Conservation (phyloP, 2,329 filamentous ascomycete species). For the Chrysoporthe deuterocubensis region DNA sequence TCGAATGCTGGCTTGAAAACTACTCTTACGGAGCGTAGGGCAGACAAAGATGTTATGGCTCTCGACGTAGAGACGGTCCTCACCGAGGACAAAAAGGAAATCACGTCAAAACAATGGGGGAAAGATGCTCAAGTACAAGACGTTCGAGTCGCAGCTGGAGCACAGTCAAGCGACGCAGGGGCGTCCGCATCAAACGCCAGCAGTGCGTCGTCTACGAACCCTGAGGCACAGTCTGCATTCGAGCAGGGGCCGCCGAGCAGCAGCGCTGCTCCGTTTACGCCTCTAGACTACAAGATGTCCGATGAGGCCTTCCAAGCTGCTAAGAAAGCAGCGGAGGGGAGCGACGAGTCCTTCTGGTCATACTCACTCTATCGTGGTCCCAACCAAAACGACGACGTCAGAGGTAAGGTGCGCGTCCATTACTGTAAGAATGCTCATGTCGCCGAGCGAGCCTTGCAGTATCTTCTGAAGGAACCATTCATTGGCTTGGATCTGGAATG, state of each 20-base stretch:
- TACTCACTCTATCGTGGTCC: slow-evolving; percentile 68
- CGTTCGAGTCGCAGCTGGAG: neutral
- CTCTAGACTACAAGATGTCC: slow-evolving; percentile 52
- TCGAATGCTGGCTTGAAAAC: neutral
- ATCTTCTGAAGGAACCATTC: slow-evolving; percentile 71
- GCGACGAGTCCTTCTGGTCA: slow-evolving; percentile 66
- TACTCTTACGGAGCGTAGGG: neutral
- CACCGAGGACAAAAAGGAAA: neutral
- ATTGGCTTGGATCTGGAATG: slow-evolving; percentile 94
- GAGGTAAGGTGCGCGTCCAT: slow-evolving; percentile 66
- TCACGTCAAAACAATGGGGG: neutral
- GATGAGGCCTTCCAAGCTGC: slow-evolving; percentile 53
- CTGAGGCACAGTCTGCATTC: neutral
- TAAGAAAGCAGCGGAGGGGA: slow-evolving; percentile 48
- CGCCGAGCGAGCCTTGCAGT: slow-evolving; percentile 68
- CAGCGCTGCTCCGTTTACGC: slow-evolving; percentile 42
- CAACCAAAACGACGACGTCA: slow-evolving; percentile 38
- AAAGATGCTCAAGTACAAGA: neutral
- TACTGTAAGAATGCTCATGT: slow-evolving; percentile 74
- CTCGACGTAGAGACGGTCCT: neutral
- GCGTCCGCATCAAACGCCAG: neutral
- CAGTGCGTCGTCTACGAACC: no score
- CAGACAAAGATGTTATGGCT: neutral
- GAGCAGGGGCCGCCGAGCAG: neutral
- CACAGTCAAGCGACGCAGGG: neutral